Evolutionary conservation across 179 eudicot genomes (phyloP).

Genomic region (Amaranthus tricolor): DNA sequence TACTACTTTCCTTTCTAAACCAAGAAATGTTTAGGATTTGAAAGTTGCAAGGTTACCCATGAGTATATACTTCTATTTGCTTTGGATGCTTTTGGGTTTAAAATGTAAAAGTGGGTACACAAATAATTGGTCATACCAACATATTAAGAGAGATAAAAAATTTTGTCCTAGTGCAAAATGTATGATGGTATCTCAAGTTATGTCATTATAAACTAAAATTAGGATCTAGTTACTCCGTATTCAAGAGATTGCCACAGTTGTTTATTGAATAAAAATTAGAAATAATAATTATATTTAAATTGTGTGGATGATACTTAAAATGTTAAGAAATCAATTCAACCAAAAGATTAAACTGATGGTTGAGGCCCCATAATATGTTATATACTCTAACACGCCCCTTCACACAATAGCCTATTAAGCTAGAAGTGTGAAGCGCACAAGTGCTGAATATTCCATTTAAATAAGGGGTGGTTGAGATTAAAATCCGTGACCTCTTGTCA

Average conservation of each 20-base stretch:
- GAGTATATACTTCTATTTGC: background rate
- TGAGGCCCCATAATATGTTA: too few species aligned
- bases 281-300: too few species aligned
- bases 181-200: background rate
- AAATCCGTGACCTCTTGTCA: too few species aligned
- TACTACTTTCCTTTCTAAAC: background rate
- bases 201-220: slow-evolving; percentile 18
- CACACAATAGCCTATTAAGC: too few species aligned
- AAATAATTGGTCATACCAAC: slow-evolving; percentile 12
- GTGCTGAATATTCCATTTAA: too few species aligned
- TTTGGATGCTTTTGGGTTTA: slow-evolving; percentile 10
- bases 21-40: background rate
- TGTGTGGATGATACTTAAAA: slow-evolving; percentile 4
- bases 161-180: slow-evolving; percentile 14
- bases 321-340: too few species aligned
- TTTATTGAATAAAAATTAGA: too few species aligned
- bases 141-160: background rate
- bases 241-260: too few species aligned
- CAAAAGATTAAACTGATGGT: too few species aligned
- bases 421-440: too few species aligned
- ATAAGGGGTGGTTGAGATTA: too few species aligned
- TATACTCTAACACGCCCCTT: too few species aligned
- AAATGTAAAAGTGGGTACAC: slow-evolving; percentile 17
- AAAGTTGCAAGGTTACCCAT: slow-evolving; percentile 1
- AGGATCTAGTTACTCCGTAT: background rate